Percentiles rank a stretch among this genome's conserved stretches.
These are phyloP conservation scores for Podila minutissima DNA, from an alignment of 192 early-diverging fungal species.

Conservation along the genomic window DNA sequence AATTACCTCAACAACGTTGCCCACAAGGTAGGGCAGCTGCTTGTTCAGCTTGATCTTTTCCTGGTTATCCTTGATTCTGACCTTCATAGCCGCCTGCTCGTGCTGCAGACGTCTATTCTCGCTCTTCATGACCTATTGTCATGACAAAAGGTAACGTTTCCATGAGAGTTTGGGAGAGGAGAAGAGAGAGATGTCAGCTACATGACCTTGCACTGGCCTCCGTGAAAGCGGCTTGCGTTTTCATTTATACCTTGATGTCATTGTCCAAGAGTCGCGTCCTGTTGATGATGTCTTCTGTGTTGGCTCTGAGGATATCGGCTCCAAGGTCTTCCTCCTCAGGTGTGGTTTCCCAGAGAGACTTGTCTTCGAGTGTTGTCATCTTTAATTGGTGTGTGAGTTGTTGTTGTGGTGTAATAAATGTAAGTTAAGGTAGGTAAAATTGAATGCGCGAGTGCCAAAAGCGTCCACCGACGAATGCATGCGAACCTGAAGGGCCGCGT, in stretches of 20 bases:
- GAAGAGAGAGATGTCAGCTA: not conserved
- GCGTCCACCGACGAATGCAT: too few species aligned
- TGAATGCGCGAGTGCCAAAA: too few species aligned
- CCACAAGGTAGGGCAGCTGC: constrained; percentile 96
- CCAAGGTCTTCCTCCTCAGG: constrained; percentile 81
- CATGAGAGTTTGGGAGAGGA: not conserved
- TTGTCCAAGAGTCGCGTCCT: constrained; percentile 94
- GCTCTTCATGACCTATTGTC: constrained; percentile 83
- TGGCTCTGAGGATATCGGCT: constrained; percentile 87
- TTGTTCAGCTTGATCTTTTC: constrained; percentile 99
- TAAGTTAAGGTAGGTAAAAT: too few species aligned
- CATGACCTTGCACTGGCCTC: not conserved
- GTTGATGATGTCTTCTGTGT: constrained; percentile 93
- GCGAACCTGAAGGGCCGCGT: too few species aligned
- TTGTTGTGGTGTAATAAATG: too few species aligned
- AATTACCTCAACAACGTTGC: constrained; percentile 93
- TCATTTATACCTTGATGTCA: constrained; percentile 86
- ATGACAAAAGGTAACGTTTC: not conserved
- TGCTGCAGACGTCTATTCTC: constrained; percentile 90
- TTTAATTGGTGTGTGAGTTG: constrained; percentile 2
- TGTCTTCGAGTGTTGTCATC: constrained; percentile 84
- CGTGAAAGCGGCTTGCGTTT: too few species aligned
- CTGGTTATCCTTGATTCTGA: constrained; percentile 96
- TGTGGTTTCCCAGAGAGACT: constrained; percentile 65
- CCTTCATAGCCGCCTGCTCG: constrained; percentile 89